Evolutionary conservation across 352 stramenopile species (phyloP), one percentile per base, ranked within the genome.

Genomic region (Pythium folliculosum): DNA sequence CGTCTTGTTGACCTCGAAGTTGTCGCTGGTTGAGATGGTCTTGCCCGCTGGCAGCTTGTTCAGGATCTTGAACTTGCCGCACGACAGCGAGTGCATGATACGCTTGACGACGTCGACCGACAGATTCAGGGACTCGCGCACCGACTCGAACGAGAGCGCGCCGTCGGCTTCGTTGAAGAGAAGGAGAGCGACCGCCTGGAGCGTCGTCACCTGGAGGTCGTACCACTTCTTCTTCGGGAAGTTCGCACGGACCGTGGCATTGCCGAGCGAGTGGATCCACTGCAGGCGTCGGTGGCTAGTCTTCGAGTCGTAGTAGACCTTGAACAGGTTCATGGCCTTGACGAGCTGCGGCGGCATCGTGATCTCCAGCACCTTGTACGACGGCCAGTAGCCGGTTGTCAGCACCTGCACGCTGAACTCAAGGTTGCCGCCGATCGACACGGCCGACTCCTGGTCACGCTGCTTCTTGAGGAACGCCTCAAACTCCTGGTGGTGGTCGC

Each of bases 301-400:
- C 60, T 95, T 97, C 45, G 92, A 92, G 75, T 97, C 89, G 72
- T 97, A 97, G 74, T 96, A 97, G 10, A 95, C 84, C 75, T 98
- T 98, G 79, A 99, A 99, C 27, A 99, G 75, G 57, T 98, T 93
- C 88, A 98, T 99, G 71, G 96, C 99, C 53, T 90, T 95, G 25
- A 95, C 80, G 83, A 99, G 95, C 35, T 94, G 83, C 44, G 85
- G 87, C 3, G 98, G 98, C 65, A 99, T 87, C 38, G 84, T 90
- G 70, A 99, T 87, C 72, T 99, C 94, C 17, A 99, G 78, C 38
- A 94, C 90, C 72, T 98, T 98, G 82, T 99, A 99, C 16, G 96
- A 97, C 38, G 98, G 98, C 98, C 98, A 99, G 79, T 99, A 98
- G 17, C 97, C 97, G 19, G 96, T 99, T 8, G 97, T 99, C 48